These are phyloP conservation scores for Solanum hybrid DNA, from an alignment of 305 asterid species.

Conservation along the genomic window DNA sequence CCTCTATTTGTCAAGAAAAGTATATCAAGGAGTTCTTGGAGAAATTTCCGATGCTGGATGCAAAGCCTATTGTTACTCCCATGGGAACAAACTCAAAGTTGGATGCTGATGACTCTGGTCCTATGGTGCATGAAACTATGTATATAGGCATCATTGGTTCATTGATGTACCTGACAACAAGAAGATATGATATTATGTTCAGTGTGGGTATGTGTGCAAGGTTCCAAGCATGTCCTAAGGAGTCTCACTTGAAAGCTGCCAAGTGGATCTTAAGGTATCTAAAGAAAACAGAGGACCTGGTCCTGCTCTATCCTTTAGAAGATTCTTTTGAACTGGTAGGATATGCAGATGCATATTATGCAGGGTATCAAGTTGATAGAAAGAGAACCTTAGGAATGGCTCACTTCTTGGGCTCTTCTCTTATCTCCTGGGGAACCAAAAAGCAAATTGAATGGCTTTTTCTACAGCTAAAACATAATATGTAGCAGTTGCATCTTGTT, in stretches of 20 bases:
- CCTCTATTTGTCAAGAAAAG: not conserved
- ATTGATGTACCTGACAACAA: not conserved
- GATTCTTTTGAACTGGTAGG: not conserved
- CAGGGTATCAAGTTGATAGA: not conserved
- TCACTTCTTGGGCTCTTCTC: not conserved
- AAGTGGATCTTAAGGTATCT: not conserved
- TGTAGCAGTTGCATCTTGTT: not conserved
- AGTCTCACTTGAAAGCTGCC: not conserved
- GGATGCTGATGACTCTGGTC: not conserved
- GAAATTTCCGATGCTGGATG: not conserved
- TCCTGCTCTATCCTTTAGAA: not conserved
- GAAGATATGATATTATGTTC: not conserved
- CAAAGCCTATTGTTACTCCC: not conserved
- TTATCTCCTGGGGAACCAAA: not conserved
- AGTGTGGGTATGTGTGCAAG: not conserved
- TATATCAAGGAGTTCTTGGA: not conserved
- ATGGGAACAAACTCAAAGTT: not conserved
- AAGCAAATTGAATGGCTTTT: not conserved
- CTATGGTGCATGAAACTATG: not conserved
- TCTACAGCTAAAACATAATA: not conserved
- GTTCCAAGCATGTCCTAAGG: not conserved
- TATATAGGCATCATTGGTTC: not conserved
- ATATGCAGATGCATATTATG: not conserved
- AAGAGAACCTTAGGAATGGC: not conserved
- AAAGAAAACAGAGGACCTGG: not conserved